Evolutionary conservation across 306 rosid genomes (phyloP), one percentile per base, ranked within the genome.

Genomic region (Hippophae gyantsensis): DNA sequence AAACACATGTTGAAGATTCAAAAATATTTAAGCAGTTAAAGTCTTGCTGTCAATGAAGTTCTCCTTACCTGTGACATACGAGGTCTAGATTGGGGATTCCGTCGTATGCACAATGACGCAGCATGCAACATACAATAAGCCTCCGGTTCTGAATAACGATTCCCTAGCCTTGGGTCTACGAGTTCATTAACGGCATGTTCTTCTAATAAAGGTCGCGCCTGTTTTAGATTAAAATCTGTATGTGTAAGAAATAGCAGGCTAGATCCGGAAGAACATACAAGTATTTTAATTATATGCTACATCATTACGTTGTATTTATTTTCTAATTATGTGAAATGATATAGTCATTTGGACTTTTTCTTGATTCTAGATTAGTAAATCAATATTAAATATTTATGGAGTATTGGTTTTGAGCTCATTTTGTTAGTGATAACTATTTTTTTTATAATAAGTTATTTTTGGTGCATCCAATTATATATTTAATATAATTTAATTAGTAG

Each of bases 51-150:
- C 51, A 8, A 18, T 10, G n/a, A 42, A 55, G 54, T 55, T 49
- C 56, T 26, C 57, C 51, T 70, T 57, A 93, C 99, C 95, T 88
- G 99, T 43, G 99, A 93, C 95, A 93, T 88, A 14, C 97, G 95
- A 26, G 99, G 99, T 76, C 99, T 76, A 13, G 73, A 67, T 64
- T 86, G 89, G 43, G 97, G 97, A 70, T 93, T 95, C 69, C 99
- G 78, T 40, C 92, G 82, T 46, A 93, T 84, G 87, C 99, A 93
- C 45, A 88, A 73, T 3, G 99, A 84, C 13, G 99, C 97, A 8
- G 94, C 95, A 42, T 93, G 93, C 48, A 93, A 58, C 97, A 88
- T 93, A 77, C 99, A 88, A 74, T 75, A 83, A 52, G 82, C 90
- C 68, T 93, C 99, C 3, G 80, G 78, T 74, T 86, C 96, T 48